Conservation (phyloP, 2,329 filamentous ascomycete genomes). For the Cyphellophora attinorum region DNA sequence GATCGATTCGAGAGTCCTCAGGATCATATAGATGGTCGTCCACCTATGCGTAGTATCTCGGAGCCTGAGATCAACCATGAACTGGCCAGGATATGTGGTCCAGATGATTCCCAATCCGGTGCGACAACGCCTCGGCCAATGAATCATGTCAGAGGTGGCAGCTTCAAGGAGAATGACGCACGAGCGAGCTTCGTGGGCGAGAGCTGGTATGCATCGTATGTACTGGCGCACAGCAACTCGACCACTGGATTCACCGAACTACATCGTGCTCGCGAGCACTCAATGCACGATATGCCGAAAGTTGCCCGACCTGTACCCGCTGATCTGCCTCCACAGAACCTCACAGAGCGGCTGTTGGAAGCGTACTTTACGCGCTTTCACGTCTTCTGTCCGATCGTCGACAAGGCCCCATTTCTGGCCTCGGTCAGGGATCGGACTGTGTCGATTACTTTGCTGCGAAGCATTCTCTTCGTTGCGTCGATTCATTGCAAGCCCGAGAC, state of each 20-base stretch:
- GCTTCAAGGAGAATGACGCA: background rate
- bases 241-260: constrained; percentile 1
- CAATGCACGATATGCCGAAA: background rate
- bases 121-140: background rate
- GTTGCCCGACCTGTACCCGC: background rate
- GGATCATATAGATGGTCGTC: no score
- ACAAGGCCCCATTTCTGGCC: constrained; percentile 34
- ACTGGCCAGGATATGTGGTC: background rate
- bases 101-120: background rate
- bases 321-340: constrained; percentile 4
- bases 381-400: constrained; percentile 44
- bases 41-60: background rate
- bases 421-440: constrained; percentile 32
- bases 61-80: background rate
- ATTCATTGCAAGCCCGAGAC: constrained; percentile 42
- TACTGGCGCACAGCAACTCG: constrained; percentile 2
- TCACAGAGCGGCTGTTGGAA: constrained; percentile 4
- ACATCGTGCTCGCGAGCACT: constrained; percentile 1
- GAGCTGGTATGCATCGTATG: constrained; percentile 6
- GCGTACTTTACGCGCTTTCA: constrained; percentile 50
- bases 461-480: constrained; percentile 46
- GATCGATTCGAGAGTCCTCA: no score
- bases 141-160: background rate
- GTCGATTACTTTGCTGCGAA: constrained; percentile 42
- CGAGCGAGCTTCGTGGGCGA: constrained; percentile 1